phyloP scores from a whole-genome alignment of 2,329 filamentous ascomycete species.

The Hypoxylon rubiginosum region DNA sequence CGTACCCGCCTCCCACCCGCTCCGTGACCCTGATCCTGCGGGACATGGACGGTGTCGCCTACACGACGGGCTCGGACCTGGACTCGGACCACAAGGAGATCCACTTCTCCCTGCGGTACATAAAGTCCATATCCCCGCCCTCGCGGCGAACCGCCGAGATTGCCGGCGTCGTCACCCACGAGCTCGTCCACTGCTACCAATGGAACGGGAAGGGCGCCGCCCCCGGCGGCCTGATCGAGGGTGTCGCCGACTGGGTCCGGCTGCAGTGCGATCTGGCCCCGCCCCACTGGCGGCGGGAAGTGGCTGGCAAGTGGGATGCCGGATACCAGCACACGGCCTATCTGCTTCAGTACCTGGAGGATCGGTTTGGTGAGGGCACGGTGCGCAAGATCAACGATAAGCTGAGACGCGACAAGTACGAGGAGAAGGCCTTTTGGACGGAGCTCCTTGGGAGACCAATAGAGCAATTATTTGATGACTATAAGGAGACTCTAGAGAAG shows the following conservation, averaged over 20 bases:
- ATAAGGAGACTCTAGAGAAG: constrained; percentile 60
- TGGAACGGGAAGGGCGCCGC: constrained; percentile 74
- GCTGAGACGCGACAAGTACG: constrained; percentile 73
- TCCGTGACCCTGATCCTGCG: constrained; percentile 88
- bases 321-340: constrained; percentile 94
- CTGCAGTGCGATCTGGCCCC: constrained; percentile 79
- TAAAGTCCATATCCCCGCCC: constrained; percentile 62
- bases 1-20: constrained; percentile 72
- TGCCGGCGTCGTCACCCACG: constrained; percentile 86
- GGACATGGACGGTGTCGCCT: constrained; percentile 86
- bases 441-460: constrained; percentile 76
- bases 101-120: constrained; percentile 85
- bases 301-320: constrained; percentile 78
- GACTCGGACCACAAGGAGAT: constrained; percentile 94
- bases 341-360: constrained; percentile 89
- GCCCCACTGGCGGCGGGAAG: constrained; percentile 77
- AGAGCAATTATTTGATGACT: constrained; percentile 80
- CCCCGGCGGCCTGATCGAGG: constrained; percentile 86
- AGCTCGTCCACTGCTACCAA: constrained; percentile 96
- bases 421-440: constrained; percentile 76
- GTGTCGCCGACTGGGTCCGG: constrained; percentile 93
- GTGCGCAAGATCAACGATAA: constrained; percentile 76
- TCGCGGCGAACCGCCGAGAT: constrained; percentile 72
- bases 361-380: constrained; percentile 70
- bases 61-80: constrained; percentile 84